Evolutionary conservation across 768 basidiomycete genomes (phyloP).

Genomic region (Gloeophyllum trabeum): DNA sequence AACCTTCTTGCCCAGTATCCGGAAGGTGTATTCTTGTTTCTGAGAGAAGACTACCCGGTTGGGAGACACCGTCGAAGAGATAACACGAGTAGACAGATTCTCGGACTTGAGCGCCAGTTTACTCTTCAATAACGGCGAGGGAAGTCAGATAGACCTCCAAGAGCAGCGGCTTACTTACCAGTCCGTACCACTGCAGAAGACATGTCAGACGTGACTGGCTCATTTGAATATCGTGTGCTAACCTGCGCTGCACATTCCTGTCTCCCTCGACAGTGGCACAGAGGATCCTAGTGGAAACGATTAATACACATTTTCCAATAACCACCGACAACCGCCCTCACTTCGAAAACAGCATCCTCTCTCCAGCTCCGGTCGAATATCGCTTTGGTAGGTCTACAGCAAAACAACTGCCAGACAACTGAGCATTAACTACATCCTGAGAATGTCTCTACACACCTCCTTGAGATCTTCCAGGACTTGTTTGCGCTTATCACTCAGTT

Average conservation of each 20-base stretch:
- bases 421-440: too few species aligned
- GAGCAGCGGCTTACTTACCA: constrained; percentile 24
- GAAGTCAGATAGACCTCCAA: constrained; percentile 1
- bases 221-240: too few species aligned
- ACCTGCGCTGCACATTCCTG: constrained; percentile 14
- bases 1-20: constrained; percentile 44
- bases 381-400: constrained; percentile 2
- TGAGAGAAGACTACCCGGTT: constrained; percentile 52
- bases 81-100: constrained; percentile 37
- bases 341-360: constrained; percentile 6
- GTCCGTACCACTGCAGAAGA: too few species aligned
- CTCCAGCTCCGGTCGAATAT: constrained; percentile 6
- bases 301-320: background rate
- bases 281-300: background rate
- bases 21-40: constrained; percentile 48
- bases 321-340: background rate
- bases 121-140: constrained; percentile 23
- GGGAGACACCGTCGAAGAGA: constrained; percentile 46
- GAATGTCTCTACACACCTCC: background rate
- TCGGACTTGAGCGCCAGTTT: constrained; percentile 42
- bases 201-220: too few species aligned
- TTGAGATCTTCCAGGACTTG: background rate
- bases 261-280: constrained; percentile 9
- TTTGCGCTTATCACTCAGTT: background rate
- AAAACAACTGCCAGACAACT: background rate